These are phyloP conservation scores for Omphalotus guepiniiformis DNA, from an alignment of 768 basidiomycete genomes.

Conservation along the genomic window DNA sequence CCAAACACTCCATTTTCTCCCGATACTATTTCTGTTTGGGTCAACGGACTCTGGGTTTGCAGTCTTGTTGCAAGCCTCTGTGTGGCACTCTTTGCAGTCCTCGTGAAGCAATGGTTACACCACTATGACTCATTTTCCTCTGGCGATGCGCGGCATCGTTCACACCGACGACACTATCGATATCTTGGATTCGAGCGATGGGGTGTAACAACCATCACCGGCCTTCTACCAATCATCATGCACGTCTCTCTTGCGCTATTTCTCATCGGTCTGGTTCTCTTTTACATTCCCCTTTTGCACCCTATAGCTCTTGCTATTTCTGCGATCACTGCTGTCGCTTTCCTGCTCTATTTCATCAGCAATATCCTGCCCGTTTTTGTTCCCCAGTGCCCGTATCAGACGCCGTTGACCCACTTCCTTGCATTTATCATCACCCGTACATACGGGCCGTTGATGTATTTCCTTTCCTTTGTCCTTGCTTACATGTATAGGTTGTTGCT, in stretches of 20 bases:
- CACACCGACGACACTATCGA: slow-evolving; percentile 7
- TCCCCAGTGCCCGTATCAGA: slow-evolving; percentile 13
- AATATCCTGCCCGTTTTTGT: slow-evolving; percentile 10
- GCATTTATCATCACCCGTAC: no score
- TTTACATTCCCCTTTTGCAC: slow-evolving; percentile 4
- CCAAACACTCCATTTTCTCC: background rate
- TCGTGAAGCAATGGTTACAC: slow-evolving; percentile 10
- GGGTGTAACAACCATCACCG: slow-evolving; percentile 9
- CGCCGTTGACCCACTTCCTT: slow-evolving; percentile 7
- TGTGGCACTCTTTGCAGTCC: background rate
- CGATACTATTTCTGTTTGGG: background rate
- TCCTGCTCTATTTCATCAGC: slow-evolving; percentile 5
- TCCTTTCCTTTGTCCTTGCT: background rate
- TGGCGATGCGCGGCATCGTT: slow-evolving; percentile 1
- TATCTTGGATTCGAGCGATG: slow-evolving; percentile 7
- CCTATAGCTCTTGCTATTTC: slow-evolving; percentile 3
- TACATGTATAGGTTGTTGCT: background rate
- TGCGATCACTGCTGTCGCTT: background rate
- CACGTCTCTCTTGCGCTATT: slow-evolving; percentile 16
- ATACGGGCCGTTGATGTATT: background rate
- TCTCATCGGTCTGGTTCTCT: slow-evolving; percentile 13
- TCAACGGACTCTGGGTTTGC: slow-evolving; percentile 8
- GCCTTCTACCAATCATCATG: slow-evolving; percentile 13
- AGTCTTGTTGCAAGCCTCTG: slow-evolving; percentile 5
- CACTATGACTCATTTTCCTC: slow-evolving; percentile 1